phyloP scores from a whole-genome alignment of 805 yeast genomes.

The Zygosaccharomyces rouxii region DNA sequence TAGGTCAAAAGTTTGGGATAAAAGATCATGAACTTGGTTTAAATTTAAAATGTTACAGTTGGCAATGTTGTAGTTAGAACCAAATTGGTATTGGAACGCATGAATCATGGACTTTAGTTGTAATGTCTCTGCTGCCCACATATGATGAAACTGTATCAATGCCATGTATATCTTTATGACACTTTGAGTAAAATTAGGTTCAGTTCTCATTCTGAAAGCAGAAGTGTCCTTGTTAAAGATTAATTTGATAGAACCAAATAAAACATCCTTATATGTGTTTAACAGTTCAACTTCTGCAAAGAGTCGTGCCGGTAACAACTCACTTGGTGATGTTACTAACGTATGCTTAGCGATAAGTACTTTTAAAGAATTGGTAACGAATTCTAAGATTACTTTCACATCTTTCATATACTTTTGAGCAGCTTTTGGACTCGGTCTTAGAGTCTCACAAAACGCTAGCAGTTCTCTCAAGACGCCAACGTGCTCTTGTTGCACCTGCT shows the following conservation, averaged over 20 bases:
- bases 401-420: slow-evolving; percentile 12
- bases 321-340: not conserved
- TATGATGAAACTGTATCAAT: slow-evolving; percentile 8
- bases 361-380: slow-evolving; percentile 6
- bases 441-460: slow-evolving; percentile 8
- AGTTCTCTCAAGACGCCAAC: slow-evolving; percentile 6
- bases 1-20: slow-evolving; percentile 19
- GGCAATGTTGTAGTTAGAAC: slow-evolving; percentile 14
- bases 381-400: slow-evolving; percentile 2
- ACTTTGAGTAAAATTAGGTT: slow-evolving; percentile 13
- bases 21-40: slow-evolving; percentile 25
- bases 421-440: slow-evolving; percentile 5
- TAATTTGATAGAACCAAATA: slow-evolving; percentile 13
- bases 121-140: slow-evolving; percentile 9
- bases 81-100: slow-evolving; percentile 18
- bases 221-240: slow-evolving; percentile 15
- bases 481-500: not conserved
- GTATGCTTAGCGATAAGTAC: slow-evolving; percentile 6
- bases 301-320: slow-evolving; percentile 1
- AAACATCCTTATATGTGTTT: slow-evolving; percentile 12
- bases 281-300: slow-evolving; percentile 12
- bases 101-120: slow-evolving; percentile 15
- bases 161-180: slow-evolving; percentile 11
- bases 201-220: slow-evolving; percentile 15
- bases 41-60: slow-evolving; percentile 16